Evolutionary conservation across 2,329 filamentous ascomycete species (phyloP).

Genomic region (Cryphonectria naterciae): DNA sequence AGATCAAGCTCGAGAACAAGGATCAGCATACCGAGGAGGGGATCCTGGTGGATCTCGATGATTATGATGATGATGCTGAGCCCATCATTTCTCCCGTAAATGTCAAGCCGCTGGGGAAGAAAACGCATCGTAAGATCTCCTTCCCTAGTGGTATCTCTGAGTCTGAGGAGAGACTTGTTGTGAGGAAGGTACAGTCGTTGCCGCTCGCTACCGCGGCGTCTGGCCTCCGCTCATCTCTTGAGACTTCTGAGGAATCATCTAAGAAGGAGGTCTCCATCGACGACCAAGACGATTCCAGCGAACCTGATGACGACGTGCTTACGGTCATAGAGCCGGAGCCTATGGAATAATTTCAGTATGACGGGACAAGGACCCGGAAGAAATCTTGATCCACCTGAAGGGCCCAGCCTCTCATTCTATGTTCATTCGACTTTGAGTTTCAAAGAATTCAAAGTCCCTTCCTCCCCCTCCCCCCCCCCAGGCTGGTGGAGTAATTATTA

Average conservation of each 20-base stretch:
- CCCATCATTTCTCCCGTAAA: conserved; percentile 18
- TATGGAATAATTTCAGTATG: background rate
- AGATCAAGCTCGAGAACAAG: conserved; percentile 40
- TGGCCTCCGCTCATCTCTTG: background rate
- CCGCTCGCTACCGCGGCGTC: conserved; percentile 1
- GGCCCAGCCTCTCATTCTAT: too few relatives aligned
- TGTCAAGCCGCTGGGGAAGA: conserved; percentile 21
- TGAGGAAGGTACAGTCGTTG: conserved; percentile 21
- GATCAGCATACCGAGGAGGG: conserved; percentile 38
- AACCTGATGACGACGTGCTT: background rate
- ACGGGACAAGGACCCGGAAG: background rate
- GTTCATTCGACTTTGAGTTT: background rate
- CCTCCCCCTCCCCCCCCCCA: too few relatives aligned
- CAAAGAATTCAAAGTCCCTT: background rate
- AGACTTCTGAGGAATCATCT: background rate
- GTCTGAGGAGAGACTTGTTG: conserved; percentile 18
- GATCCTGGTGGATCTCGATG: conserved; percentile 50
- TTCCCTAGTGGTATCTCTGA: conserved; percentile 22
- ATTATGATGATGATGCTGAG: conserved; percentile 43
- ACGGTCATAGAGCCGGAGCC: background rate
- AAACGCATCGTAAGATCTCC: conserved; percentile 20
- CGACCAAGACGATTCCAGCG: background rate
- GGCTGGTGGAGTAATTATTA: background rate
- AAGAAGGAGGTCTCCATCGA: background rate
- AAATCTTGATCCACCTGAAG: background rate